Conservation (phyloP, 2,329 filamentous ascomycete species). For the Lachnellula willkommii region DNA sequence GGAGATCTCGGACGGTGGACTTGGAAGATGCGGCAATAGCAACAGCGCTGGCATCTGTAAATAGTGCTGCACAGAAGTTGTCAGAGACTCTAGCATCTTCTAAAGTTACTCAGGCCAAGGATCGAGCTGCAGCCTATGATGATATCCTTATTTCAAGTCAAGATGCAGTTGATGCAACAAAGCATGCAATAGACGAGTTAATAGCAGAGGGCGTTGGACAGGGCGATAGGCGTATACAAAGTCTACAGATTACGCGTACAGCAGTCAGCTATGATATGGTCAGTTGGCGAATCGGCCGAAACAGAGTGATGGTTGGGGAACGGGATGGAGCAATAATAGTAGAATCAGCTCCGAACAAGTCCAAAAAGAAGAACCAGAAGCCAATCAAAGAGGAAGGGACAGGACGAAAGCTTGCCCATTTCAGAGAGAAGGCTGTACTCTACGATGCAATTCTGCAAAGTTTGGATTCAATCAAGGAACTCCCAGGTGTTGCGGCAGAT, state of each 20-base stretch:
- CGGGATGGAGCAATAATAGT: slow-evolving; percentile 66
- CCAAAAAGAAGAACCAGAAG: slow-evolving; percentile 50
- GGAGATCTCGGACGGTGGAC: slow-evolving; percentile 78
- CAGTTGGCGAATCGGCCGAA: slow-evolving; percentile 90
- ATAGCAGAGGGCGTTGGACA: slow-evolving; percentile 76
- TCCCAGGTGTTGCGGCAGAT: slow-evolving; percentile 86
- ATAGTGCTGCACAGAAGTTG: slow-evolving; percentile 46
- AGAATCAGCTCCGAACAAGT: slow-evolving; percentile 42
- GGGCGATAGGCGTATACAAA: slow-evolving; percentile 82
- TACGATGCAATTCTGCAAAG: slow-evolving; percentile 91
- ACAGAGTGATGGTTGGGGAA: slow-evolving; percentile 79
- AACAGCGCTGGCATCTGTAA: slow-evolving; percentile 69
- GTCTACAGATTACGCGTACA: slow-evolving; percentile 84
- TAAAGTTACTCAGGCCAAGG: slow-evolving; percentile 46
- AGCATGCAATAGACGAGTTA: slow-evolving; percentile 87
- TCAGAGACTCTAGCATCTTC: slow-evolving; percentile 43
- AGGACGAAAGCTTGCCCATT: slow-evolving; percentile 68
- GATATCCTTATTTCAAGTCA: slow-evolving; percentile 85
- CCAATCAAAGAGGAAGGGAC: slow-evolving; percentile 56
- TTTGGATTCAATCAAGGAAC: slow-evolving; percentile 80
- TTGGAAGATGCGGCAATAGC: slow-evolving; percentile 93
- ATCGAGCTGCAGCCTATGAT: slow-evolving; percentile 83
- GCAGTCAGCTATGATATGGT: slow-evolving; percentile 93
- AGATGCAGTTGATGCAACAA: slow-evolving; percentile 89
- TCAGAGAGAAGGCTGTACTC: slow-evolving; percentile 81